Base-by-base conservation (phyloP, 169 alveolate species). In the Plasmodium blacklocki region DNA sequence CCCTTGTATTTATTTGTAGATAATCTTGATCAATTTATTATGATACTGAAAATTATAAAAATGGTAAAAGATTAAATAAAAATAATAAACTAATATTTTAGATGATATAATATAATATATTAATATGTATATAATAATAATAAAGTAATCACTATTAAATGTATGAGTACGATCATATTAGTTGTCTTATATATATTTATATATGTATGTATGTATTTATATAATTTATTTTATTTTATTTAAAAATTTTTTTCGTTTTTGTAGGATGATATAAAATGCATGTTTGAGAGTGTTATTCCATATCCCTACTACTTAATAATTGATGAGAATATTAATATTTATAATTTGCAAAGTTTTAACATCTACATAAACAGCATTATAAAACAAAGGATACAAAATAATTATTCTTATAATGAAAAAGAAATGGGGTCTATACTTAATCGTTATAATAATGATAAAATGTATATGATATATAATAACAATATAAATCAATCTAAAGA, bases 201-300 rank as follows among this genome's bases (percentile, higher is more conserved):
- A 1, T n/a, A 8, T 26, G 12, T 7, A 19, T 58, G 73, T 56
- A 29, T 64, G 39, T 21, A 58, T 26, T 14, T 80, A 45, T 80
- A 45, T 21, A 21, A 52, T 9, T 26, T 7, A 2, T 15, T 12
- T 23, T 14, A 64, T 66, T 60, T 85, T 11, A n/a, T 26, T 72
- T 12, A n/a, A n/a, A n/a, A n/a, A n/a, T 14, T 29, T 66, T 43
- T 72, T 59, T 63, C n/a, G 49, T 73, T 39, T 73, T 64, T 72
- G 18, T 45, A 86, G 92, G 72, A 47, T 29, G 88, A 86, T 54
- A 26, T 72, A n/a, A 60, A 45, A 63, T 60, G 32, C 49, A 72
- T 86, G 70, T 86, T 86, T 72, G 92, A 86, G 56, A 86, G 88
- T 47, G 86, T 58, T 47, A 12, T 86, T 19, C 92, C 92, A 12